Percentiles rank a stretch among this genome's conserved stretches.
Conservation (phyloP, 345 rosid species). For the Rubroshorea leprosula region DNA sequence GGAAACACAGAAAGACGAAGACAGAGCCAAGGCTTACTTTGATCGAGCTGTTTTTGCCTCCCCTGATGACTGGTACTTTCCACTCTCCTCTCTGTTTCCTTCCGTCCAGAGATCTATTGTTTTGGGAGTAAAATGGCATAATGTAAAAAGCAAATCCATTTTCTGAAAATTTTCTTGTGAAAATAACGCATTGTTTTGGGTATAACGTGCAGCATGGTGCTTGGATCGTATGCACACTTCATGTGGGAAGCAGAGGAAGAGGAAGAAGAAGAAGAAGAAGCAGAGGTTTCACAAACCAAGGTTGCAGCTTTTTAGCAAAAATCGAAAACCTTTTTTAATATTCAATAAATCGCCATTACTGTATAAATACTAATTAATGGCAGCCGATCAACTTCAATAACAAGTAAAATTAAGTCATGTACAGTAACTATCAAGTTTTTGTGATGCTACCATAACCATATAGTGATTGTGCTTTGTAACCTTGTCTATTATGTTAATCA, state of each 20-base stretch:
- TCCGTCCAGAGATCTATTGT: too few species aligned
- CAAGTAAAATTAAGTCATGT: not conserved
- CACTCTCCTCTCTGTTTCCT: too few species aligned
- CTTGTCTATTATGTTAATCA: not conserved
- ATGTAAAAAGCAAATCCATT: too few species aligned
- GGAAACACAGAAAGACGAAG: constrained; percentile 52
- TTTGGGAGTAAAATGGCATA: too few species aligned
- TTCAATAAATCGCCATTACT: not conserved
- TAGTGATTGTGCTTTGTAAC: too few species aligned
- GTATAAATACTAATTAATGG: not conserved
- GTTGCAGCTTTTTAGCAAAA: constrained; percentile 28
- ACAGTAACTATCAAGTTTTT: too few species aligned
- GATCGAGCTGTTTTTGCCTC: constrained; percentile 65
- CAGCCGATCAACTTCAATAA: not conserved
- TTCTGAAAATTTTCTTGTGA: not conserved
- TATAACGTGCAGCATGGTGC: constrained; percentile 45
- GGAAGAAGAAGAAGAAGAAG: constrained; percentile 31
- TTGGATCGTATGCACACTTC: constrained; percentile 79
- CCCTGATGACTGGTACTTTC: constrained; percentile 80
- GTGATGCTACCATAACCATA: too few species aligned
- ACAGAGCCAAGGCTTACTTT: constrained; percentile 60
- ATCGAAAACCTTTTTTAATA: too few species aligned
- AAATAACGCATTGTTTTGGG: not conserved
- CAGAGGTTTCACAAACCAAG: constrained; percentile 20
- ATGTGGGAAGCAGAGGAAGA: constrained; percentile 90